These are phyloP conservation scores for Diplocarpon mali DNA, from an alignment of 2,329 filamentous ascomycete species.

Conservation along the genomic window DNA sequence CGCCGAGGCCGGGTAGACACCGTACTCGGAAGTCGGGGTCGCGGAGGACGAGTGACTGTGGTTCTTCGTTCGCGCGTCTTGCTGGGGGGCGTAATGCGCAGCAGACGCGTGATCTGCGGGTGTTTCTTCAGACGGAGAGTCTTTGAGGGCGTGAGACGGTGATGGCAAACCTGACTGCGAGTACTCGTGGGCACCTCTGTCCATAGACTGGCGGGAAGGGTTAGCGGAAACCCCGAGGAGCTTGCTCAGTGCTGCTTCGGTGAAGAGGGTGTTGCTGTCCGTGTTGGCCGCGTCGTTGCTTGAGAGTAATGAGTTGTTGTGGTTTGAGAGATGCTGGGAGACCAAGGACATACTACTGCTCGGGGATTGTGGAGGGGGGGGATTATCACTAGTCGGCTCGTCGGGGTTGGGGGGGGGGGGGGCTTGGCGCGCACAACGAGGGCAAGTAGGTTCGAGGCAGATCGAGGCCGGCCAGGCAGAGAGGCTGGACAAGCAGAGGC, in stretches of 20 bases:
- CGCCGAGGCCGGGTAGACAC: conserved; percentile 61
- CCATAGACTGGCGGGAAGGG: conserved; percentile 36
- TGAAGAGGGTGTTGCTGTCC: conserved; percentile 8
- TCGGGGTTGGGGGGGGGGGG: neutral
- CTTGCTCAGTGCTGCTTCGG: conserved; percentile 23
- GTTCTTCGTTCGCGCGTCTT: conserved; percentile 57
- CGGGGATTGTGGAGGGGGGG: neutral
- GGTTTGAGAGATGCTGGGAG: conserved; percentile 20
- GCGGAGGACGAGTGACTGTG: conserved; percentile 49
- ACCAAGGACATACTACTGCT: conserved; percentile 29
- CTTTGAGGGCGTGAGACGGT: conserved; percentile 55
- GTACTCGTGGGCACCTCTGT: conserved; percentile 60
- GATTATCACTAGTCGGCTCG: conserved; percentile 10
- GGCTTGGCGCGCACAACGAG: neutral
- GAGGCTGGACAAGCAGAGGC: neutral
- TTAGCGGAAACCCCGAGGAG: conserved; percentile 24
- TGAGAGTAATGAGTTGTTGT: conserved; percentile 1
- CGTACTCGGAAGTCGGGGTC: conserved; percentile 84
- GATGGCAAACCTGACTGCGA: conserved; percentile 81
- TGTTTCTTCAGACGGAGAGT: conserved; percentile 74
- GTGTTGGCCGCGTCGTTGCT: conserved; percentile 2
- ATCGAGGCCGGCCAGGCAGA: neutral
- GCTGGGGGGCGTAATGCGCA: conserved; percentile 76
- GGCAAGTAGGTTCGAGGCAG: neutral
- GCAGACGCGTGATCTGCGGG: conserved; percentile 84